Conservation (phyloP, 2,329 filamentous ascomycete genomes). For the Fusarium mangiferae region DNA sequence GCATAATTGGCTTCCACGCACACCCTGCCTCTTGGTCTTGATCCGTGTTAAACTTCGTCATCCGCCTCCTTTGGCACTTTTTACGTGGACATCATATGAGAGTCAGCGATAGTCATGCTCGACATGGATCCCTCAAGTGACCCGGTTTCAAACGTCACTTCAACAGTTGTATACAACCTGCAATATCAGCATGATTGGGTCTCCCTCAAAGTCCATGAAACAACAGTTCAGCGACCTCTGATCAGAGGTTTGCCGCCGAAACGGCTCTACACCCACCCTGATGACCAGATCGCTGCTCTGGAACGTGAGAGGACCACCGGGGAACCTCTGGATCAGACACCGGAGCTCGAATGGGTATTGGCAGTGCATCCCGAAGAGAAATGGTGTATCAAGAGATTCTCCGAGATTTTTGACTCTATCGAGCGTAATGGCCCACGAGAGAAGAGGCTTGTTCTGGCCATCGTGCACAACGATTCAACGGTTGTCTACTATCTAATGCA, state of each 20-base stretch:
- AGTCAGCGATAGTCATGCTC: not conserved
- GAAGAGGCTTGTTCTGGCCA: conserved; percentile 80
- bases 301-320: conserved; percentile 65
- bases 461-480: conserved; percentile 82
- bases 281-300: conserved; percentile 81
- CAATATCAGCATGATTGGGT: conserved; percentile 81
- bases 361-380: conserved; percentile 78
- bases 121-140: conserved; percentile 25
- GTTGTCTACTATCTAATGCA: conserved; percentile 87
- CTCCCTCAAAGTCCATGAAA: conserved; percentile 64
- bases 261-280: conserved; percentile 81
- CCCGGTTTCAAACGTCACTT: conserved; percentile 43
- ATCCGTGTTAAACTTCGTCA: not conserved
- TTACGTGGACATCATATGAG: conserved; percentile 3
- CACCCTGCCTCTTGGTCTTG: not conserved
- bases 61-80: conserved; percentile 6
- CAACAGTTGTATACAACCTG: conserved; percentile 74
- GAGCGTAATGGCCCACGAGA: conserved; percentile 57
- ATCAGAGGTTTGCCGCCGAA: conserved; percentile 79
- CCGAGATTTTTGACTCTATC: conserved; percentile 75
- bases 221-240: conserved; percentile 64
- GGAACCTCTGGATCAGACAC: conserved; percentile 57
- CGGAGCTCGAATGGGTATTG: conserved; percentile 80
- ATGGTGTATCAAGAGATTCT: conserved; percentile 74
- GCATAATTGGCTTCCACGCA: conserved; percentile 1